These are phyloP conservation scores for Arthrobotrys sphaeroides DNA, from an alignment of 2,329 filamentous ascomycete genomes.

Conservation along the genomic window DNA sequence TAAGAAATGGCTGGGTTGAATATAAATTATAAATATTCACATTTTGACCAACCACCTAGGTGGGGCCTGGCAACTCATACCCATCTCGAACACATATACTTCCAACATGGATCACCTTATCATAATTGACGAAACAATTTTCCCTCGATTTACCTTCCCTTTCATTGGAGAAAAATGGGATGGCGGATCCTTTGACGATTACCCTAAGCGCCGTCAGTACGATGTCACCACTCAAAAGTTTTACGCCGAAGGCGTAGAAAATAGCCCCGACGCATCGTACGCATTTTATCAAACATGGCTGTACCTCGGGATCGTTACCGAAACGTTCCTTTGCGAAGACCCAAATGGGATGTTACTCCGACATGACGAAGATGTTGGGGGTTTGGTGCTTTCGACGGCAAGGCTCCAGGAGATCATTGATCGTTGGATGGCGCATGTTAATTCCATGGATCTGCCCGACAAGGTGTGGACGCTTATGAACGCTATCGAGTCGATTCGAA, in stretches of 20 bases:
- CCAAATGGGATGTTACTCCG: slow-evolving; percentile 29
- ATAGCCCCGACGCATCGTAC: slow-evolving; percentile 35
- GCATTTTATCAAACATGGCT: slow-evolving; percentile 49
- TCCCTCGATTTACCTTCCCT: slow-evolving; percentile 15
- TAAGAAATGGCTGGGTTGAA: background rate
- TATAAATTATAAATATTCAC: too few relatives aligned
- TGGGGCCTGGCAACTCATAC: too few relatives aligned
- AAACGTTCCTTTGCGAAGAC: slow-evolving; percentile 29
- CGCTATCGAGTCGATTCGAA: slow-evolving; percentile 5
- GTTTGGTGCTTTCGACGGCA: slow-evolving; percentile 32
- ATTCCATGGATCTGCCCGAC: slow-evolving; percentile 29
- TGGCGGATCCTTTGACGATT: slow-evolving; percentile 38
- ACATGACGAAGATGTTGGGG: slow-evolving; percentile 23
- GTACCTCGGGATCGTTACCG: slow-evolving; percentile 37
- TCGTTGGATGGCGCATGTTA: slow-evolving; percentile 14
- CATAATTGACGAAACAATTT: slow-evolving; percentile 9
- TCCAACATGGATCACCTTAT: slow-evolving; percentile 44
- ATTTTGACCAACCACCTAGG: too few relatives aligned
- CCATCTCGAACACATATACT: background rate
- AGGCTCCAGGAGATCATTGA: slow-evolving; percentile 8
- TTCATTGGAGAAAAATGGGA: slow-evolving; percentile 49
- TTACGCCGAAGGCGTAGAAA: slow-evolving; percentile 21
- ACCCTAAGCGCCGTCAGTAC: slow-evolving; percentile 35
- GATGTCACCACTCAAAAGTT: slow-evolving; percentile 33
- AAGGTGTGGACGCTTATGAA: slow-evolving; percentile 3